Conservation (phyloP, 768 basidiomycete species). For the Clathrus columnatus region DNA sequence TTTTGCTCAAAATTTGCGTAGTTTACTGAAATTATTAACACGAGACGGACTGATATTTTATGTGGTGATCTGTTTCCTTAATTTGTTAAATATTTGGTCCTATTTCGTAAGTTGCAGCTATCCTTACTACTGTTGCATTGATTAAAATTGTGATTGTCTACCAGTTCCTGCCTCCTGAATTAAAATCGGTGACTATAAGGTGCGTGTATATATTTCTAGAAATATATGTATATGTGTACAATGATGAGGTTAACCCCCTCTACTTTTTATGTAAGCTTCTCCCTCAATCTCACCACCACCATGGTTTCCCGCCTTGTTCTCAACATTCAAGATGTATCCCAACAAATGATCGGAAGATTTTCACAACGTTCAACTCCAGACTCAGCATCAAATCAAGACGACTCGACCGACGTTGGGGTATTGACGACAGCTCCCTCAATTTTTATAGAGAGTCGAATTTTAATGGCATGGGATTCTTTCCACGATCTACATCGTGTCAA, state of each 20-base stretch:
- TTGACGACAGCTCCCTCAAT: not conserved
- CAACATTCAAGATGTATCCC: not conserved
- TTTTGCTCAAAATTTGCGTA: not conserved
- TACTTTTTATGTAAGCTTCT: not conserved
- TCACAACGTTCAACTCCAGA: not conserved
- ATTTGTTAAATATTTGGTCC: not conserved
- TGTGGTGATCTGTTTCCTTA: not conserved
- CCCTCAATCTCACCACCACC: not conserved
- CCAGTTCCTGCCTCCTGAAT: not conserved
- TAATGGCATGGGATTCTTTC: no score
- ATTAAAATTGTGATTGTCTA: not conserved
- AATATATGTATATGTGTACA: no score
- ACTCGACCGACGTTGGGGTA: not conserved
- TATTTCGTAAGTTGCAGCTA: conserved; percentile 1
- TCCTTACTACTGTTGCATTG: not conserved
- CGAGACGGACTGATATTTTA: not conserved
- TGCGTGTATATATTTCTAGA: no score
- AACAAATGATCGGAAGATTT: not conserved
- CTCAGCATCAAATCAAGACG: not conserved
- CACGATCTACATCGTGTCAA: no score
- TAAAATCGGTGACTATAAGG: not conserved
- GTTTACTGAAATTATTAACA: not conserved
- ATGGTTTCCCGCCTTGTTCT: not conserved
- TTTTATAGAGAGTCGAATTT: no score
- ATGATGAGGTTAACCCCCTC: no score